phyloP scores from a whole-genome alignment of 106 monocot genomes.

The Apostasia ramifera region DNA sequence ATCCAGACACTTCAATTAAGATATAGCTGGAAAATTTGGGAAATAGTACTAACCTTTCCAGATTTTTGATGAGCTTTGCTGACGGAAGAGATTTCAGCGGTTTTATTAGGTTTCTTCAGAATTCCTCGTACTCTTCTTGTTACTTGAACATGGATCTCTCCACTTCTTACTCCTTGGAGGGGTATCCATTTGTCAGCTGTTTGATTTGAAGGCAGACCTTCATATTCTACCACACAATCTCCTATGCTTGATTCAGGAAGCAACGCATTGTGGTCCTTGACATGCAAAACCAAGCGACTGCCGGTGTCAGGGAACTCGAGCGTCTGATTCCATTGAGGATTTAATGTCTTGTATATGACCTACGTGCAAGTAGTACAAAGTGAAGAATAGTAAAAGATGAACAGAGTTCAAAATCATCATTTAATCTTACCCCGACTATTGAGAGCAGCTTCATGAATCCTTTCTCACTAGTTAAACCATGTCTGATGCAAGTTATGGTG shows the following conservation, averaged over 20 bases:
- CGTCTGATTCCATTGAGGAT: constrained; percentile 92
- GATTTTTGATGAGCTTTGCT: constrained; percentile 40
- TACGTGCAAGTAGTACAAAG: constrained; percentile 9
- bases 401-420: no score
- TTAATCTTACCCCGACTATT: no score
- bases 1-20: no score
- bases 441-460: no score
- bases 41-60: constrained; percentile 27
- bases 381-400: no score
- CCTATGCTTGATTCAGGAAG: constrained; percentile 76
- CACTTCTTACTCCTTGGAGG: constrained; percentile 75
- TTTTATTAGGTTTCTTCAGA: constrained; percentile 27
- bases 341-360: constrained; percentile 81
- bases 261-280: constrained; percentile 89
- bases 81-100: constrained; percentile 12
- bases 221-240: constrained; percentile 75
- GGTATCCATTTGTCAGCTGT: constrained; percentile 85
- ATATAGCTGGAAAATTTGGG: no score
- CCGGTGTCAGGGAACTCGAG: constrained; percentile 84
- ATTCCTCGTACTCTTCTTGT: constrained; percentile 55
- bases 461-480: no score
- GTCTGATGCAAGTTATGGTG: no score
- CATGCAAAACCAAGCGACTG: constrained; percentile 51
- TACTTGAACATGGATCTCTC: constrained; percentile 84
- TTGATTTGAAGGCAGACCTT: constrained; percentile 55